Evolutionary conservation across 2,329 filamentous ascomycete genomes (phyloP).

Genomic region (Fusarium globosum): DNA sequence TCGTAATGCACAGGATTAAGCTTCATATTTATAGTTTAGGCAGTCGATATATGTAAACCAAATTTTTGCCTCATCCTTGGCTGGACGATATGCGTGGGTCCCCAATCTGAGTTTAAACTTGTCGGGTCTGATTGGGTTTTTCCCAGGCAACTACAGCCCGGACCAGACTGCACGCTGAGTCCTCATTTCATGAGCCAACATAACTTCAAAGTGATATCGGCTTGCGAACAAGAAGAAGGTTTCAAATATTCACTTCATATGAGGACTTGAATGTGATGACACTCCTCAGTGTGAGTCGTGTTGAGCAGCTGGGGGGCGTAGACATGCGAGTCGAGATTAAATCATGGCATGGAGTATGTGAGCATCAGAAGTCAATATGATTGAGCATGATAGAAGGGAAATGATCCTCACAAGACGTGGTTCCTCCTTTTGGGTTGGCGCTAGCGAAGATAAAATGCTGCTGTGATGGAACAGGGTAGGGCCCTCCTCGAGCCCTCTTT

Average conservation of each 20-base stretch:
- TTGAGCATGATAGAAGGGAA: accelerated
- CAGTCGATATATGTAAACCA: background rate
- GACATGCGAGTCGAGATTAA: too few relatives aligned
- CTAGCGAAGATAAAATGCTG: background rate
- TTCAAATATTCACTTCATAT: background rate
- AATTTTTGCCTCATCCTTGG: accelerated
- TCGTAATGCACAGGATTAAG: background rate
- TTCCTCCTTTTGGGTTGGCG: background rate
- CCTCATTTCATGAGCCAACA: background rate
- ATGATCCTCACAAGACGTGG: accelerated
- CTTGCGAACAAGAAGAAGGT: background rate
- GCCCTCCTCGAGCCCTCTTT: background rate
- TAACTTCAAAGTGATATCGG: background rate
- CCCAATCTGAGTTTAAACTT: background rate
- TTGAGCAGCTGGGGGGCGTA: background rate
- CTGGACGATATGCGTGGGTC: accelerated
- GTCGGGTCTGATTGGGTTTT: too few relatives aligned
- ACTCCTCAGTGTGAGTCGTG: background rate
- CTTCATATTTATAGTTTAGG: background rate
- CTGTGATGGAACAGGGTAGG: background rate
- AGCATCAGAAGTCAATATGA: background rate
- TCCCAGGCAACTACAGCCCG: background rate
- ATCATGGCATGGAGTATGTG: too few relatives aligned
- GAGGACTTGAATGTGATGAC: background rate
- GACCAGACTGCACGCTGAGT: background rate